Conservation (phyloP, 1,284 basidiomycete genomes). For the Mycosarcoma mackinlayi region DNA sequence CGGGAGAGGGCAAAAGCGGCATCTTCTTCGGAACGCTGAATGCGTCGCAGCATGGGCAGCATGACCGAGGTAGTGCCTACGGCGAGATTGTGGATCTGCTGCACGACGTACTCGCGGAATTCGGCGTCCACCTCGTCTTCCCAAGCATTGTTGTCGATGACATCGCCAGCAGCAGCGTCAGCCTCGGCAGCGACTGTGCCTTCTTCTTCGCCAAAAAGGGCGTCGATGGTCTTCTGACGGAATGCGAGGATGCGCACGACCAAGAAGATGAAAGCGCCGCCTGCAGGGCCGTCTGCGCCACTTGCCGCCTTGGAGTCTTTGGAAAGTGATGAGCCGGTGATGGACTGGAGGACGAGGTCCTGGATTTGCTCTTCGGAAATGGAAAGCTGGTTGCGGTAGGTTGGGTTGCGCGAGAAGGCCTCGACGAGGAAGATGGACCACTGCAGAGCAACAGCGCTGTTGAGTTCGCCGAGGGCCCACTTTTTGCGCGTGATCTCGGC, state of each 20-base stretch:
- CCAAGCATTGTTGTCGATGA: slow-evolving; percentile 47
- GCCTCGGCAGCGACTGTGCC: slow-evolving; percentile 52
- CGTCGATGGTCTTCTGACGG: slow-evolving; percentile 63
- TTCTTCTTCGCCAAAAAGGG: slow-evolving; percentile 74
- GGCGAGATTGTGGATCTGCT: slow-evolving; percentile 60
- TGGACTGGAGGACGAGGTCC: slow-evolving; percentile 48
- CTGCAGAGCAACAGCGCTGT: slow-evolving; percentile 80
- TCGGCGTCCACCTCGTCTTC: slow-evolving; percentile 69
- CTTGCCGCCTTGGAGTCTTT: slow-evolving; percentile 76
- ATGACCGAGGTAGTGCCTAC: slow-evolving; percentile 53
- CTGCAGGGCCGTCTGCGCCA: slow-evolving; percentile 79
- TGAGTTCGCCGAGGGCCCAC: slow-evolving; percentile 81
- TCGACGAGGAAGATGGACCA: slow-evolving; percentile 78
- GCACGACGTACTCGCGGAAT: slow-evolving; percentile 64
- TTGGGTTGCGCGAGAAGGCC: slow-evolving; percentile 52
- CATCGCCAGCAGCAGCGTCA: slow-evolving; percentile 48
- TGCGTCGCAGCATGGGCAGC: slow-evolving; percentile 62
- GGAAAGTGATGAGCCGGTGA: slow-evolving; percentile 46
- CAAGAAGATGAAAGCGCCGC: slow-evolving; percentile 84
- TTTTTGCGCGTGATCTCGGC: slow-evolving; percentile 54
- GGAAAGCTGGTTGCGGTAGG: slow-evolving; percentile 53
- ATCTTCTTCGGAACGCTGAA: slow-evolving; percentile 67
- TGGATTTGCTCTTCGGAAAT: slow-evolving; percentile 57
- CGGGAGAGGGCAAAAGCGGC: slow-evolving; percentile 60
- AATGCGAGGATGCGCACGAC: slow-evolving; percentile 68